Evolutionary conservation across 2,329 filamentous ascomycete species (phyloP).

Genomic region (Venturia aucupariae): DNA sequence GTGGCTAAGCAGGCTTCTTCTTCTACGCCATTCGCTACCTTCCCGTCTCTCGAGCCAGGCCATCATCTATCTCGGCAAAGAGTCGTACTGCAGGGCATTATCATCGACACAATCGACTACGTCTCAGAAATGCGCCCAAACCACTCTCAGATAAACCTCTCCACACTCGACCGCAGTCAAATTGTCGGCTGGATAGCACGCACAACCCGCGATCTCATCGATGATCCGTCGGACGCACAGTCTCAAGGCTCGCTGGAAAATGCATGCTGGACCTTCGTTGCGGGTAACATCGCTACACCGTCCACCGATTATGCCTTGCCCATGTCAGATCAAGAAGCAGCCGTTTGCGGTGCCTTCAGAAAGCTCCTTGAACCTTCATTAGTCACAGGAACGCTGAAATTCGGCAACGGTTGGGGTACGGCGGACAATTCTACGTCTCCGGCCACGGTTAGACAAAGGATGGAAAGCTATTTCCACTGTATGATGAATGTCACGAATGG

Average conservation of each 20-base stretch:
- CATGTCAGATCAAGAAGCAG: not conserved
- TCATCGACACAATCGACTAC: not conserved
- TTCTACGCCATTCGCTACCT: not conserved
- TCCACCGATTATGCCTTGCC: not conserved
- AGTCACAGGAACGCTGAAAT: not conserved
- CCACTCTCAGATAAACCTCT: not conserved
- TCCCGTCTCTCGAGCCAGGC: not conserved
- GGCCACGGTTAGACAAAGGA: not conserved
- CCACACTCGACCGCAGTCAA: not conserved
- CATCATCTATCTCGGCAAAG: not conserved
- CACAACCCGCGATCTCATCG: not conserved
- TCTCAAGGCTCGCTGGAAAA: not conserved
- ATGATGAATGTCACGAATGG: constrained; percentile 2
- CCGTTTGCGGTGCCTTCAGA: not conserved
- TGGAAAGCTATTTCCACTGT: not conserved
- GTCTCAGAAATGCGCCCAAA: not conserved
- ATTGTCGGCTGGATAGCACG: not conserved
- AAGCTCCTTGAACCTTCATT: not conserved
- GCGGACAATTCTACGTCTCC: not conserved
- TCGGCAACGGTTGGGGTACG: not conserved
- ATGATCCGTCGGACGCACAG: not conserved
- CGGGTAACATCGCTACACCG: not conserved
- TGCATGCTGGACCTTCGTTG: not conserved
- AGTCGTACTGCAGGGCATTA: not conserved
- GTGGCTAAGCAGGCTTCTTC: not conserved